These are phyloP conservation scores for Sarocladium strictum DNA, from an alignment of 2,329 filamentous ascomycete species.

Conservation along the genomic window DNA sequence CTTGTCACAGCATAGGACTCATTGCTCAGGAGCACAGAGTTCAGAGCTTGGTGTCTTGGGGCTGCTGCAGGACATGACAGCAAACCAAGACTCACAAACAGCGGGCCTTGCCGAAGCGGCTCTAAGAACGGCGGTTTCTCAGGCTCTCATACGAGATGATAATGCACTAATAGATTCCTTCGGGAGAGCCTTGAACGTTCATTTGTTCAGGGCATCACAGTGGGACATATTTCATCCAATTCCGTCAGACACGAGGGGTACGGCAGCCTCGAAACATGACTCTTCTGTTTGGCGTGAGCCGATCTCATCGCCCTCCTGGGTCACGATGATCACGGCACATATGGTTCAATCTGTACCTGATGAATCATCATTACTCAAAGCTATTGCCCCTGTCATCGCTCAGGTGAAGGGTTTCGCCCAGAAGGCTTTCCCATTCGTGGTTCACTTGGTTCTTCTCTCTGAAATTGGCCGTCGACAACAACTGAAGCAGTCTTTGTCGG, in stretches of 20 bases:
- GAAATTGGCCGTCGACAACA: slow-evolving; percentile 57
- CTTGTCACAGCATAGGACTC: slow-evolving; percentile 42
- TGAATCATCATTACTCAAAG: slow-evolving; percentile 62
- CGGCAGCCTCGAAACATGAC: slow-evolving; percentile 11
- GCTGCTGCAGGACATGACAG: slow-evolving; percentile 56
- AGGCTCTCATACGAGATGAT: slow-evolving; percentile 41
- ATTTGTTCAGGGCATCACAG: slow-evolving; percentile 47
- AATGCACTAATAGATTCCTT: slow-evolving; percentile 44
- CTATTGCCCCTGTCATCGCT: slow-evolving; percentile 60
- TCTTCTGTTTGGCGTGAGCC: slow-evolving; percentile 25
- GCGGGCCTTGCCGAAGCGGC: slow-evolving; percentile 57
- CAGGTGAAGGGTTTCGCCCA: slow-evolving; percentile 65
- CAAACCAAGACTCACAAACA: slow-evolving; percentile 47
- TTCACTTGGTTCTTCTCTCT: slow-evolving; percentile 72
- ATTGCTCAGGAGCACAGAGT: slow-evolving; percentile 35
- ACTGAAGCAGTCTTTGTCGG: slow-evolving; percentile 59
- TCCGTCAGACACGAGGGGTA: slow-evolving; percentile 39
- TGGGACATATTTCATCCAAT: slow-evolving; percentile 52
- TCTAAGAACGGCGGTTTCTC: slow-evolving; percentile 50
- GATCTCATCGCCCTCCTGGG: slow-evolving; percentile 49
- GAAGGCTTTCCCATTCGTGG: slow-evolving; percentile 72
- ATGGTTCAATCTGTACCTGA: slow-evolving; percentile 48
- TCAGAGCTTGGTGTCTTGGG: slow-evolving; percentile 60
- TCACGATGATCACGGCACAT: slow-evolving; percentile 53
- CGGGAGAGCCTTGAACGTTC: slow-evolving; percentile 43